Base-by-base conservation (phyloP, 148 eudicot species). In the Amaranthus hypochondriacus region DNA sequence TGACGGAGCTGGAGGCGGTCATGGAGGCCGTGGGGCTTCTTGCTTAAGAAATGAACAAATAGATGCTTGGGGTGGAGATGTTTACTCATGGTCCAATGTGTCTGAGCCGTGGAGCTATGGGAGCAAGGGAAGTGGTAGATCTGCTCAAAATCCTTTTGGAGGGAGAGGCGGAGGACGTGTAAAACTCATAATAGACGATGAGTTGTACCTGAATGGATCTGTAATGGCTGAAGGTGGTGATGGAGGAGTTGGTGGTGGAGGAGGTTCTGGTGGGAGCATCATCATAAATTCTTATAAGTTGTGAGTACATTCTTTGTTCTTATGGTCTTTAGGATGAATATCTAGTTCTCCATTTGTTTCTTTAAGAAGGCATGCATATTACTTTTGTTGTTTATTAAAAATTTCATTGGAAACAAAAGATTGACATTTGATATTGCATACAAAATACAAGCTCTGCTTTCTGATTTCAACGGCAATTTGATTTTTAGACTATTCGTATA, bases 181-280 rank as follows among this genome's bases (percentile, higher is more conserved):
- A 76, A 82, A 73, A 82, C 84, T 91, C 56, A 49, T 81, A 63
- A 79, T 78, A 43, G 65, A 56, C 61, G 91, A 87, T 28, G 77
- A 81, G 12, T 62, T 91, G 28, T 76, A 80, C 81, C 61, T 91
- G 73, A 86, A 91, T 83, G 96, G 96, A 78, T 86, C 90, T 76
- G 73, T 91, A 56, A 72, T 80, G 72, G 93, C 91, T 4, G 89
- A 86, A 76, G 96, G 96, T 73, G 96, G 96, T 53, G 88, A 87
- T 82, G 96, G 96, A 78, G 96, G 93, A 81, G 55, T 61, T 42
- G 69, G 58, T 39, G 93, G 89, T 2, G 97, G 97, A 71, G 97
- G 97, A 12, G 97, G 97, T 76, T 91, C 93, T 72, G 97, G 97
- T 76, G 97, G 97, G 82, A 91, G 97, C 86, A 85, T 91, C 76